Conservation (phyloP, 2,329 filamentous ascomycete genomes). For the Emericellopsis cladophorae region DNA sequence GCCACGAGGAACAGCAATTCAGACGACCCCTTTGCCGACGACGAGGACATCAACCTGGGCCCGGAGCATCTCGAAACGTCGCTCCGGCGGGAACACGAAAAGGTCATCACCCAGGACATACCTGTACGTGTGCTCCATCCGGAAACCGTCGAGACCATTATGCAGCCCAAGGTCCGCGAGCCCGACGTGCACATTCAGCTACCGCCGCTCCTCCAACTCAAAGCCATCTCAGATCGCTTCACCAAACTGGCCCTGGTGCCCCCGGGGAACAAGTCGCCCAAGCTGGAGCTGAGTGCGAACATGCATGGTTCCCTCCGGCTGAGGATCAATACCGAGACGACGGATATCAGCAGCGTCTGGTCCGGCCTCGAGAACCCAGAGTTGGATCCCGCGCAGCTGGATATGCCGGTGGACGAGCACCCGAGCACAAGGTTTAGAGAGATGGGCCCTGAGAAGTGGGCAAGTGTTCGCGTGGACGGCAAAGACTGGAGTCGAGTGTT, state of each 20-base stretch:
- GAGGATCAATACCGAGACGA: constrained; percentile 68
- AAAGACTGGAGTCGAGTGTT: constrained; percentile 92
- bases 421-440: constrained; percentile 70
- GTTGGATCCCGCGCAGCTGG: constrained; percentile 65
- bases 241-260: constrained; percentile 59
- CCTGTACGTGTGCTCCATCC: constrained; percentile 84
- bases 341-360: constrained; percentile 81
- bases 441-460: constrained; percentile 72
- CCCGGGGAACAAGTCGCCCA: constrained; percentile 31
- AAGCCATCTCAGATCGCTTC: constrained; percentile 89
- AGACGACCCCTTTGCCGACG: constrained; percentile 25
- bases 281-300: constrained; percentile 80
- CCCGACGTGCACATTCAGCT: constrained; percentile 91
- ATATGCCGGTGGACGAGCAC: constrained; percentile 62
- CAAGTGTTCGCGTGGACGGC: constrained; percentile 80
- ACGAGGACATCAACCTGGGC: constrained; percentile 31
- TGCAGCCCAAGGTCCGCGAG: constrained; percentile 82
- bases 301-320: constrained; percentile 83
- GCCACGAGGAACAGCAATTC: constrained; percentile 7
- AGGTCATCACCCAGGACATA: constrained; percentile 88
- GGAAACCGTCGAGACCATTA: constrained; percentile 76
- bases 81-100: constrained; percentile 64
- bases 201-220: constrained; percentile 76
- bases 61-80: constrained; percentile 41
- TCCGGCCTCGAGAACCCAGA: constrained; percentile 75